A percentile compares a stretch with the other conserved stretches of the same genome.
Evolutionary conservation across 441 rosid genomes (phyloP).

Genomic region (Gossypium laxum): DNA sequence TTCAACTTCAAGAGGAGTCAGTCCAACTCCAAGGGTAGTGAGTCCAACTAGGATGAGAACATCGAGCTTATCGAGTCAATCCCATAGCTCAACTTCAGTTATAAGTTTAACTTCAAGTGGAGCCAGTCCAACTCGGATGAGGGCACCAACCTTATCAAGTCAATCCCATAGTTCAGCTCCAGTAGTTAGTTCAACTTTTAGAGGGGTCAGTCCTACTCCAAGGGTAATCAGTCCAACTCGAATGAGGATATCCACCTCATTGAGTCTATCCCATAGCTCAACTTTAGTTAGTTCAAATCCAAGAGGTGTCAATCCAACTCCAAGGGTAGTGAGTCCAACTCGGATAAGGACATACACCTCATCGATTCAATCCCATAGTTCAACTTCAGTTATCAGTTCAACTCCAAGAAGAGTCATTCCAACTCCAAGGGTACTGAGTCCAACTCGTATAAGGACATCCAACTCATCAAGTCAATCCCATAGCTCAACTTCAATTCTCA

Average conservation of each 20-base stretch:
- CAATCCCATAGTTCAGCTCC: constrained; percentile 57
- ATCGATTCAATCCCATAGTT: too few relatives aligned
- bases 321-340: too few relatives aligned
- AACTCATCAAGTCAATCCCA: constrained; percentile 40
- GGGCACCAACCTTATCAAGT: constrained; percentile 33
- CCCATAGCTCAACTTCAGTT: too few relatives aligned
- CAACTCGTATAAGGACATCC: constrained; percentile 43
- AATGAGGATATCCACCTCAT: too few relatives aligned
- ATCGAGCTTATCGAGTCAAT: too few relatives aligned
- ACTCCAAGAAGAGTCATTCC: constrained; percentile 1
- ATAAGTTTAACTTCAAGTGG: constrained; percentile 38
- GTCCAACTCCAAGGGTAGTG: constrained; percentile 38
- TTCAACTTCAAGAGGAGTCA: neutral
- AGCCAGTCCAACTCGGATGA: constrained; percentile 50
- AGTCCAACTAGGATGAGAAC: constrained; percentile 29
- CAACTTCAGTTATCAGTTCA: too few relatives aligned
- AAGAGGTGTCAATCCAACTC: too few relatives aligned
- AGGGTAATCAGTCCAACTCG: too few relatives aligned
- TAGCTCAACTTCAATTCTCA: constrained; percentile 69
- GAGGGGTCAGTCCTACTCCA: constrained; percentile 47
- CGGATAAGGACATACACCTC: too few relatives aligned
- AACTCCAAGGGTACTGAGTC: constrained; percentile 19
- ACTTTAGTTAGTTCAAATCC: too few relatives aligned
- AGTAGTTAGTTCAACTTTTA: constrained; percentile 48
- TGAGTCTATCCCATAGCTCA: too few relatives aligned